Base-by-base conservation (phyloP, 306 rosid genomes). In the Cicer bijugum region DNA sequence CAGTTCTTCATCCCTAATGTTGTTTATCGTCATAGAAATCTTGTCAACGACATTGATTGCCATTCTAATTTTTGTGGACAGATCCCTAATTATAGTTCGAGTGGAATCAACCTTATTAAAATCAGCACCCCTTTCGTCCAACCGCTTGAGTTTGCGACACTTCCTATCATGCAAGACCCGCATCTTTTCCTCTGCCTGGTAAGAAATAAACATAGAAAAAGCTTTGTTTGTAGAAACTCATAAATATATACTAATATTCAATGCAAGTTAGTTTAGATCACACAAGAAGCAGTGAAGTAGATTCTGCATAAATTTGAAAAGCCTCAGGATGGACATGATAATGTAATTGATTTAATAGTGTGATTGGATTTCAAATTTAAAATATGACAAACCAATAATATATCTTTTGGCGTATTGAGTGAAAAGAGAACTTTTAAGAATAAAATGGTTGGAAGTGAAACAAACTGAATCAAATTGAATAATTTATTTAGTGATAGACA, bases 131-230 rank as follows among this genome's bases (percentile, higher is more conserved):
- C 56, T 84, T 76, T 92, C 89, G 46, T 95, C 96, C 82, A 95
- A 61, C 12, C 89, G 89, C 78, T 87, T 90, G 78, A 95, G 89
- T 86, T 82, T 95, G 42, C 76, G 92, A 70, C 83, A 78, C 83
- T 90, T 95, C 76, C 87, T 87, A 62, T 95, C 97, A 57, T 95
- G 99, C 47, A 72, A 48, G 4, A 95, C 82, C 64, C 97, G 86
- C 99, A 95, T 92, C 89, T 90, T 95, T 80, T 95, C 99, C 86
- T 95, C 99, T 4, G 87, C 87, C 99, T 95, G 87, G 46, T 81
- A 80, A 78, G 33, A 81, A 57, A 74, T 37, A 67, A 68, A 43
- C 80, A 57, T 65, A 1, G n/a, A 40, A 44, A 78, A 71, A 80
- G 10, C 62, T 40, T 12, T 61, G 14, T 42, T 16, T 45, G 47